phyloP scores from a whole-genome alignment of 768 basidiomycete species.

The Myochromella boudieri region DNA sequence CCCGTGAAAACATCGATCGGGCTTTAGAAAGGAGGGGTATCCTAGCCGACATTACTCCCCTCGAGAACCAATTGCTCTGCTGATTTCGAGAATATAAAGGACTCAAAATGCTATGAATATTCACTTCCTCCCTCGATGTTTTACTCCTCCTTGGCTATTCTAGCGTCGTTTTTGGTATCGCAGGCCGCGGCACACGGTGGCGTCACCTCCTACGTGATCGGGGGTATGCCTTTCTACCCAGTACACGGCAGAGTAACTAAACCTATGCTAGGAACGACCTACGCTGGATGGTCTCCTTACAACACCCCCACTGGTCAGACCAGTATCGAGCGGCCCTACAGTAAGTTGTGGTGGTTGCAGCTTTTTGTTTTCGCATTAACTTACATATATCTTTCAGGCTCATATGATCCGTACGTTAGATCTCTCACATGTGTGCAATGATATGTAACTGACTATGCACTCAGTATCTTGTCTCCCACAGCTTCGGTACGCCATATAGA shows the following conservation, averaged over 20 bases:
- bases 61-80: constrained; percentile 16
- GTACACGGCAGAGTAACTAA: no score
- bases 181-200: constrained; percentile 36
- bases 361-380: background rate
- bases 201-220: constrained; percentile 35
- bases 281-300: constrained; percentile 36
- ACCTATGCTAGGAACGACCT: constrained; percentile 30
- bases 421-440: background rate
- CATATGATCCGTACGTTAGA: constrained; percentile 31
- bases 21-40: background rate
- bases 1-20: constrained; percentile 16
- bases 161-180: constrained; percentile 27
- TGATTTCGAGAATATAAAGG: constrained; percentile 7
- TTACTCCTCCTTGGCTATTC: constrained; percentile 22
- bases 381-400: constrained; percentile 17
- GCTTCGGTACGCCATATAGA: constrained; percentile 14
- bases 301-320: constrained; percentile 32
- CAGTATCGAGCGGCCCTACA: constrained; percentile 34
- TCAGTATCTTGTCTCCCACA: constrained; percentile 25
- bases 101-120: background rate
- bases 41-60: constrained; percentile 14
- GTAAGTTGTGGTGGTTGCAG: constrained; percentile 16
- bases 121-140: constrained; percentile 4
- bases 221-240: no score
- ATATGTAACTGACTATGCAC: background rate